Conservation (phyloP, 768 basidiomycete genomes). For the Boletus sp. region DNA sequence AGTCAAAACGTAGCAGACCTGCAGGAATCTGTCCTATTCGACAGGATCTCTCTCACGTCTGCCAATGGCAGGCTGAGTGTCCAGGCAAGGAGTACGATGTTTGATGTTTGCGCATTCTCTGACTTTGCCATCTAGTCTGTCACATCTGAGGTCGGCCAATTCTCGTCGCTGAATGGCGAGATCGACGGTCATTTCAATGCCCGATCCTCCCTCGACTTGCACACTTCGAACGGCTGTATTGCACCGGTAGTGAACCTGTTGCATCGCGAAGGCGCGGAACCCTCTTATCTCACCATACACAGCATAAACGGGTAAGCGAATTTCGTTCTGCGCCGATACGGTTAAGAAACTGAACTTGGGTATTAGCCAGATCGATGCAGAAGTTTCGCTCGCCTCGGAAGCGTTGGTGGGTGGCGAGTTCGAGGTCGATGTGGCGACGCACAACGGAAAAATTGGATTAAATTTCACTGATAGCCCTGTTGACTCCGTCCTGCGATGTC, state of each 20-base stretch:
- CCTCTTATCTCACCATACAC: slow-evolving; percentile 31
- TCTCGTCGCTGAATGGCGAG: slow-evolving; percentile 42
- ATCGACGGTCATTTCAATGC: slow-evolving; percentile 45
- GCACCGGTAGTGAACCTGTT: slow-evolving; percentile 36
- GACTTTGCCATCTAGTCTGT: slow-evolving; percentile 29
- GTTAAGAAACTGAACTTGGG: neutral
- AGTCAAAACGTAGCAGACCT: slow-evolving; percentile 37
- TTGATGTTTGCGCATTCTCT: neutral
- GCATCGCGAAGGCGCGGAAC: slow-evolving; percentile 22
- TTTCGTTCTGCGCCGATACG: neutral
- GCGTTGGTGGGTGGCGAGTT: slow-evolving; percentile 32
- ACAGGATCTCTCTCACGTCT: slow-evolving; percentile 33
- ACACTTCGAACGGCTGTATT: slow-evolving; percentile 41
- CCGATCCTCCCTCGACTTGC: slow-evolving; percentile 33
- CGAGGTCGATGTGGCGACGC: slow-evolving; percentile 27
- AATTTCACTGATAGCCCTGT: slow-evolving; percentile 32
- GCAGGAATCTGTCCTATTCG: slow-evolving; percentile 35
- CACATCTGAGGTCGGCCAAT: slow-evolving; percentile 20
- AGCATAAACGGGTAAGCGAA: slow-evolving; percentile 43
- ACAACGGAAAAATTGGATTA: slow-evolving; percentile 30
- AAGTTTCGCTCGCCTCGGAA: slow-evolving; percentile 32
- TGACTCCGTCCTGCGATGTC: slow-evolving; percentile 33
- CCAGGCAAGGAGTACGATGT: slow-evolving; percentile 26
- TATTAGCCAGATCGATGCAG: slow-evolving; percentile 19
- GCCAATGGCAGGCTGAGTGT: slow-evolving; percentile 35